A percentile compares a stretch with the other conserved stretches of the same genome.
phyloP scores from a whole-genome alignment of 2,329 filamentous ascomycete species.

The Neoarthrinium moseri region DNA sequence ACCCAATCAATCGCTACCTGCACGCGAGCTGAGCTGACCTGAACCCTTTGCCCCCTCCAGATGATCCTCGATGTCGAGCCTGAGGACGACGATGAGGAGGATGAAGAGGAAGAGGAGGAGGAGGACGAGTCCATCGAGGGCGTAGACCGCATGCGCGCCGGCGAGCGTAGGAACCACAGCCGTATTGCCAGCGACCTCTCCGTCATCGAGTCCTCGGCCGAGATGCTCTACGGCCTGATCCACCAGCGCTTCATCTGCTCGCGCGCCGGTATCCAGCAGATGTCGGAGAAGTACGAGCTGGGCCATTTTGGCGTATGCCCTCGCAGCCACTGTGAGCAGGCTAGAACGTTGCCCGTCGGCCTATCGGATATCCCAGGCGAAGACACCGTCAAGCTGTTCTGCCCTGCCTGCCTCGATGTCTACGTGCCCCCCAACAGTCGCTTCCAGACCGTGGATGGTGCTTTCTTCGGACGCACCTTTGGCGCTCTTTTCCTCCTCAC shows the following conservation, averaged over 20 bases:
- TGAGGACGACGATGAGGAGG: constrained; percentile 87
- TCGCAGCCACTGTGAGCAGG: constrained; percentile 87
- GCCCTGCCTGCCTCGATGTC: constrained; percentile 92
- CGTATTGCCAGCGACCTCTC: constrained; percentile 90
- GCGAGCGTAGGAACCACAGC: constrained; percentile 74
- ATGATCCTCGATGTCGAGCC: constrained; percentile 99
- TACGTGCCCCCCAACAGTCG: constrained; percentile 97
- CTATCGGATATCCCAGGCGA: constrained; percentile 92
- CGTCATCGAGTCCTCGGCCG: constrained; percentile 95
- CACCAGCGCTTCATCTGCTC: constrained; percentile 99
- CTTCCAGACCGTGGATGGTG: constrained; percentile 95
- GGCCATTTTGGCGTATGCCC: constrained; percentile 95
- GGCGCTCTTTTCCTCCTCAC: constrained; percentile 97
- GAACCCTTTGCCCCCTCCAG: constrained; percentile 32
- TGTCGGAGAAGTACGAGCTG: constrained; percentile 98
- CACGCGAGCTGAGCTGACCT: constrained; percentile 10
- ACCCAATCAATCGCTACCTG: neutral
- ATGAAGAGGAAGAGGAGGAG: constrained; percentile 72
- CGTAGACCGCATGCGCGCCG: constrained; percentile 51
- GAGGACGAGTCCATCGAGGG: constrained; percentile 69
- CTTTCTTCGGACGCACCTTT: constrained; percentile 97
- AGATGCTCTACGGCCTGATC: constrained; percentile 96
- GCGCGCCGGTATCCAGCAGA: constrained; percentile 92
- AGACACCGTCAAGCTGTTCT: constrained; percentile 98
- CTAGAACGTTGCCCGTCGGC: constrained; percentile 88